Evolutionary conservation across 176 grass and related monocot genomes (phyloP), one percentile per base, ranked within the genome.

Genomic region (Cenchrus purpureus): DNA sequence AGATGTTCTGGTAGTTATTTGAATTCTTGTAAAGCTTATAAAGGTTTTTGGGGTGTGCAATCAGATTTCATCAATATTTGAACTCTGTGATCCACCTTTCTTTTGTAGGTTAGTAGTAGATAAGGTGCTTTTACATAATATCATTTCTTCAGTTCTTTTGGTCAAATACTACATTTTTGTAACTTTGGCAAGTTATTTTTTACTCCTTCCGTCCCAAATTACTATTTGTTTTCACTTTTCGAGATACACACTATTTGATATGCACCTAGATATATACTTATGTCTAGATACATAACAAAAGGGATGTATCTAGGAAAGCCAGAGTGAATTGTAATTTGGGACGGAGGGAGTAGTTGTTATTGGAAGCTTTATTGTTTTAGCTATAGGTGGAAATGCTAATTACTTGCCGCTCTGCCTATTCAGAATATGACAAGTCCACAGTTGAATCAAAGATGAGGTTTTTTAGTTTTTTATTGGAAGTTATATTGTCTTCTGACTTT

Each of bases 31-130:
- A 29, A 20, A 65, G 31, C 61, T 78, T 59, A 32, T 32, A 32
- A 32, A 32, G 31, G 31, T 14, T 13, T 78, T 12, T 43, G 19
- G 5, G 17, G 2, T 8, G 5, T 17, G 19, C 14, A 54, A 54
- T 29, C 4, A 80, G 68, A 53, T 42, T 40, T 56, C 50, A 25
- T 68, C 11, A 7, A 19, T 59, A 82, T 69, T 82, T 82, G 61
- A 28, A 76, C 22, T 87, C 7, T 53, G 1, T 34, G 2, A 1
- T 42, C 17, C 13, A 87, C 2, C 6, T 29, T 69, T 72, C 8
- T 80, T 67, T 25, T 51, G 45, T 17, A 49, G 16, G 13, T 25
- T 3, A 60, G 22, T 42, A 49, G 25, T 78, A 16, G 8, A 62
- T 78, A 11, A 55, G 29, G 19, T 76, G 12, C 10, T 58, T 19